Evolutionary conservation across 768 basidiomycete species (phyloP), one percentile per base, ranked within the genome.

Genomic region (Cytidiella melzeri): DNA sequence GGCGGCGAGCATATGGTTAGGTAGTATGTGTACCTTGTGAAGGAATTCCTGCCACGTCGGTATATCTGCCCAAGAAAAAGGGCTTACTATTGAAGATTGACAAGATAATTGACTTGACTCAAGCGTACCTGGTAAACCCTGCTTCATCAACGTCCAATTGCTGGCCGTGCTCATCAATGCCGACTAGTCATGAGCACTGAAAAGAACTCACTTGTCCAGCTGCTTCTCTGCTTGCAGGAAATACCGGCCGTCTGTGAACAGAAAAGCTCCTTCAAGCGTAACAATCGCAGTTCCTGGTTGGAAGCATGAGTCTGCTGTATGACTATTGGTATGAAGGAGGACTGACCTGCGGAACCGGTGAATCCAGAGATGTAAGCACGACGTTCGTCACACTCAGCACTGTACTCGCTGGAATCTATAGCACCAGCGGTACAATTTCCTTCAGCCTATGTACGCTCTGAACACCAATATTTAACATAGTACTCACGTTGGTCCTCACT

Each of bases 201-300:
- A 15, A 15, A 7, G 30, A 34, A 34, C 9, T 34, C 56, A 89
- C 91, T 75, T 53, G 64, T 94, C 92, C 55, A 99, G 70, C 67
- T 99, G 91, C 54, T 92, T 79, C 52, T 77, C 80, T 0, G 96
- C 96, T 67, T 99, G 95, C 26, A 97, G 69, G 61, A 88, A 96
- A 62, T 99, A 99, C 40, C 95, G 71, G 3, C 95, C 96, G 70
- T 99, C 95, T 2, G 95, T 98, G 69, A 95, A 98, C 43, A 96
- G 73, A 53, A 74, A 81, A 0, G 93, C 94, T 3, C 80, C 70
- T 24, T 83, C 71, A 41, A 68, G 61, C 0, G 89, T 88, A 20
- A 95, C 72, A 38, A 94, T 63, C 2, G 91, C 93, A 51, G 81
- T 86, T 40, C 90, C 88, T 84, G 27, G 23, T 12, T 15, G 12